Evolutionary conservation across 352 stramenopile genomes (phyloP), one percentile per base, ranked within the genome.

Genomic region (Discostella stelligera): DNA sequence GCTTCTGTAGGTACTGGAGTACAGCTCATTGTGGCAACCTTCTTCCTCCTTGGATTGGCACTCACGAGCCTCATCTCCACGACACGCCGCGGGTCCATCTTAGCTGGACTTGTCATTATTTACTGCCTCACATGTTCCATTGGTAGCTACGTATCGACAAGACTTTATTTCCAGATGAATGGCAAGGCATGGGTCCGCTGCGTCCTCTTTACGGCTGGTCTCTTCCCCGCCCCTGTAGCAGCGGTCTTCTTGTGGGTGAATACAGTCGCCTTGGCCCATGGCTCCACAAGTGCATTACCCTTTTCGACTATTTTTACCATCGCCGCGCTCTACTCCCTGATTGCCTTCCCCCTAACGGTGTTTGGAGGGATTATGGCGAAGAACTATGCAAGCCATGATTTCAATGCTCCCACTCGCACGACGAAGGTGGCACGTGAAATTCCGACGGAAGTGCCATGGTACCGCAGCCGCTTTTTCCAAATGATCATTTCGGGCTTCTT

Each of bases 251-350:
- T 93, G 60, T 96, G 96, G 82, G 89, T 98, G 25, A 99, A 99
- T 84, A 95, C 95, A 48, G 87, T 98, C 20, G 96, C 96, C 7
- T 91, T 98, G 58, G 96, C 89, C 79, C 96, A 98, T 80, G 95
- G 96, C 54, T 98, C 96, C 44, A 98, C 95, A 2, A 96, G 95
- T 48, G 96, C 96, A 21, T 89, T 99, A 16, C 97, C 96, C 1
- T 97, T 98, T 63, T 95, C 94, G 25, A 97, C 96, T 0, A 98
- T 98, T 73, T 92, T 98, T 80, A 96, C 97, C 53, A 93, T 98
- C 56, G 80, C 97, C 8, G 90, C 89, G 23, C 84, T 98, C 37
- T 98, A 96, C 77, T 86, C 96, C 30, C 94, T 98, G 32, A 86
- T 98, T 14, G 90, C 94, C 1, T 90, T 98, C 49, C 97, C 97